Percentiles rank a stretch among this genome's conserved stretches.
phyloP scores from a whole-genome alignment of 148 eudicot genomes.

The Vaccinium macrocarpon region DNA sequence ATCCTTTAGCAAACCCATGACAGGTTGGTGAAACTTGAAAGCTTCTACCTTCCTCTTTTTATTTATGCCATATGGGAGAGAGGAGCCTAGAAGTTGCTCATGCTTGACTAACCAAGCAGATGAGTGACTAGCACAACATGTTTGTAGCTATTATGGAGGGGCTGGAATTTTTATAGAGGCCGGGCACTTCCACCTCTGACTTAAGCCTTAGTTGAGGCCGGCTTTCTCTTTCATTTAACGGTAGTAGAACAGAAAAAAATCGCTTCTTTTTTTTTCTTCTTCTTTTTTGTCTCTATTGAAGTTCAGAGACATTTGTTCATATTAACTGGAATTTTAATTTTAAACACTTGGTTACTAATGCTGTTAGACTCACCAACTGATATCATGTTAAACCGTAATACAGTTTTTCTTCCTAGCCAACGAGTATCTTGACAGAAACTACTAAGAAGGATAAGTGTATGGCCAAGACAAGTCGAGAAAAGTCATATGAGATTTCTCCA shows the following conservation, averaged over 20 bases:
- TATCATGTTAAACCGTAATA: background rate
- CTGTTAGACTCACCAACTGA: background rate
- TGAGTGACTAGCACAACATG: too few species aligned
- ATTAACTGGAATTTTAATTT: background rate
- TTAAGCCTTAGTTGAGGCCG: background rate
- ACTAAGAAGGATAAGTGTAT: constrained; percentile 17
- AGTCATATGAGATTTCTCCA: constrained; percentile 89
- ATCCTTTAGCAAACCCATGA: background rate
- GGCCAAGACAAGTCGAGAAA: constrained; percentile 36
- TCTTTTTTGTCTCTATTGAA: background rate
- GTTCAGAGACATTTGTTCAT: background rate
- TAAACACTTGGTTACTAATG: background rate
- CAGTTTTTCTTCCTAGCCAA: constrained; percentile 17
- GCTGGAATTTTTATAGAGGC: background rate
- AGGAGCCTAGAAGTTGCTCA: background rate
- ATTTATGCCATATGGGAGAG: background rate
- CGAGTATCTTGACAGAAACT: constrained; percentile 24
- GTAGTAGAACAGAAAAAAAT: background rate
- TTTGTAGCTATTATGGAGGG: background rate
- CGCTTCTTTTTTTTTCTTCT: background rate
- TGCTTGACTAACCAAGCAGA: too few species aligned
- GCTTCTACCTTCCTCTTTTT: background rate
- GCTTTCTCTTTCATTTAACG: background rate
- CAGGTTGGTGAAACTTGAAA: background rate
- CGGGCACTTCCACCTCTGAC: too few species aligned